phyloP scores from a whole-genome alignment of 2,329 filamentous ascomycete genomes.

The Ilyonectria robusta region DNA sequence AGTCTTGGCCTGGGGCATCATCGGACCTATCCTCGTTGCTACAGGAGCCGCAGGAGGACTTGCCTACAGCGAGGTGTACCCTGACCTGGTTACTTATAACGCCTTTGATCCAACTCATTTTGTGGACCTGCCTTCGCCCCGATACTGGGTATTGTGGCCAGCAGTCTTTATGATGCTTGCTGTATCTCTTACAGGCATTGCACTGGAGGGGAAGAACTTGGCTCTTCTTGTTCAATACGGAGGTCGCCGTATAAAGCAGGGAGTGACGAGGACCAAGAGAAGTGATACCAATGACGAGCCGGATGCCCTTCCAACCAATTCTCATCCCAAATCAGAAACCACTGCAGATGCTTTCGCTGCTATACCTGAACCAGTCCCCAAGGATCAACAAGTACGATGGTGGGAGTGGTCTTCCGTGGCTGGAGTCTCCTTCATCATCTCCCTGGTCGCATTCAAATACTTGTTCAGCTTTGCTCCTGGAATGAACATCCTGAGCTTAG shows the following conservation, averaged over 20 bases:
- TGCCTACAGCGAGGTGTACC: background rate
- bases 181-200: background rate
- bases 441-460: background rate
- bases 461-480: background rate
- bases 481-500: background rate
- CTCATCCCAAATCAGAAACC: too few species aligned
- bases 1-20: slow-evolving; percentile 1
- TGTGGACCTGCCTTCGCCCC: background rate
- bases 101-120: slow-evolving; percentile 3
- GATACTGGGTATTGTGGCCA: slow-evolving; percentile 7
- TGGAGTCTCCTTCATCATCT: background rate
- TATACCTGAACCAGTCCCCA: background rate
- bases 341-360: background rate
- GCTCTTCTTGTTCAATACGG: background rate
- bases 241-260: too few species aligned
- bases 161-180: slow-evolving; percentile 14
- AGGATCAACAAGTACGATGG: slow-evolving; percentile 6
- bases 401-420: slow-evolving; percentile 13
- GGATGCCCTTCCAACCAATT: too few species aligned
- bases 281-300: too few species aligned
- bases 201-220: background rate
- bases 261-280: too few species aligned
- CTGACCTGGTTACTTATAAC: slow-evolving; percentile 4
- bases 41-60: background rate
- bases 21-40: background rate